Conservation (phyloP, 192 early-diverging fungal genomes). For the Coemansia biformis region DNA sequence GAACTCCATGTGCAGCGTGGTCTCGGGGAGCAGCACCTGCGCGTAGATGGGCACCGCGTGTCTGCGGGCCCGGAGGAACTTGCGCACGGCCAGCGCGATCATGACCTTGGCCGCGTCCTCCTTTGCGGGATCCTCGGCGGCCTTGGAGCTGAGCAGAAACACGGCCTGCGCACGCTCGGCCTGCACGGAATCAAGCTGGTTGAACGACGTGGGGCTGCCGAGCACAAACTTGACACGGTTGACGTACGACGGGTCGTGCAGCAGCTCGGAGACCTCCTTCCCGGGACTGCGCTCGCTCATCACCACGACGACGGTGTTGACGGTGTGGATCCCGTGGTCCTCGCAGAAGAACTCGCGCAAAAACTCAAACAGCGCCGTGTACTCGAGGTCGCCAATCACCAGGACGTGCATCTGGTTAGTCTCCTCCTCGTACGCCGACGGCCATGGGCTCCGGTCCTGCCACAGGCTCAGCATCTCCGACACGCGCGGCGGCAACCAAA, state of each 20-base stretch:
- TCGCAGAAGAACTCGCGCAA: conserved; percentile 75
- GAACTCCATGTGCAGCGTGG: conserved; percentile 64
- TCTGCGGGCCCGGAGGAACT: conserved; percentile 47
- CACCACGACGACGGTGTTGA: conserved; percentile 64
- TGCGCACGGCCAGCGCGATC: conserved; percentile 65
- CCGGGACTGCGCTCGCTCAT: conserved; percentile 56
- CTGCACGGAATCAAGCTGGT: conserved; percentile 51
- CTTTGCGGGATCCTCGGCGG: conserved; percentile 44
- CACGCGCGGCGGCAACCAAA: conserved; percentile 62
- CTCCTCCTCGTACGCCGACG: conserved; percentile 49
- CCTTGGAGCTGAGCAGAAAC: conserved; percentile 58
- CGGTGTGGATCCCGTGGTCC: conserved; percentile 64
- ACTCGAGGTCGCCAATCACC: conserved; percentile 62
- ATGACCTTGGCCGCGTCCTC: conserved; percentile 69
- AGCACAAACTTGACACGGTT: conserved; percentile 66
- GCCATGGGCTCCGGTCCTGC: conserved; percentile 57
- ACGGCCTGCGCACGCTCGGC: conserved; percentile 53
- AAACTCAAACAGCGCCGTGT: conserved; percentile 58
- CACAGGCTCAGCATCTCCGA: conserved; percentile 61
- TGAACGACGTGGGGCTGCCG: conserved; percentile 60
- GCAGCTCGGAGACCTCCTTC: conserved; percentile 53
- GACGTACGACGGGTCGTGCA: conserved; percentile 63
- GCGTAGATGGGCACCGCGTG: conserved; percentile 48
- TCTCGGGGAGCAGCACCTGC: conserved; percentile 66
- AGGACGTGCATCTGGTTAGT: conserved; percentile 57